Base-by-base conservation (phyloP, 805 yeast species). In the Schwanniomyces pseudopolymorphus region DNA sequence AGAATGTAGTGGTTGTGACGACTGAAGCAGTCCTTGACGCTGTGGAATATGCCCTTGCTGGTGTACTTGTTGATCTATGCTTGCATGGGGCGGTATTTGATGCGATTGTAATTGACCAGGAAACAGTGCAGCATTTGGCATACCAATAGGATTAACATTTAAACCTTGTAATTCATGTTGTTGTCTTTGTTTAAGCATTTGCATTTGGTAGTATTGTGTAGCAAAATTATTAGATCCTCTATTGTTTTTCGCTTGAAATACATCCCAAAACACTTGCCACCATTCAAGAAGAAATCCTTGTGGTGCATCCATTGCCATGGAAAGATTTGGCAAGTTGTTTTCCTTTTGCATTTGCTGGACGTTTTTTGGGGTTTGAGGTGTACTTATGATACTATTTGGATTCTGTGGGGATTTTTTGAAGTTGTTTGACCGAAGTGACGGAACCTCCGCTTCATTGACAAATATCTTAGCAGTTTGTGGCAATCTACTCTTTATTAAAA, bases 261-360 rank as follows among this genome's bases (percentile, higher is more conserved):
- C 84, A 61, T 90, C 97, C 97, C 97, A 91, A 62, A 90, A 91
- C 14, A 91, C 83, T 71, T 83, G 89, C 97, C 97, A 90, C 97
- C 97, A 90, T 63, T 91, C 97, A 58, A 81, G 84, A 20, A 90
- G 68, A 58, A 89, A 90, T 5, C 96, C 94, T 56, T 85, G 88
- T 0, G 95, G 94, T 2, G 95, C 85, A 59, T 89, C 94, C 77
- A 87, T 79, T 9, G 82, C 71, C 58, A 84, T 74, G 19, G 71
- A 67, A 28, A 81, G 60, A 13, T 71, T 70, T 1, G 85, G 81
- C 7, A 81, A 60, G 42, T 75, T 78, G 46, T 68, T 62, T 6
- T 70, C 74, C 51, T 64, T 70, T 40, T 60, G 63, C 39, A 66
- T 58, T 42, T 63, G 71, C 13, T 51, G 54, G 27, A 39, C 33